phyloP scores from a whole-genome alignment of 2,329 filamentous ascomycete species.

The Periconia digitata region DNA sequence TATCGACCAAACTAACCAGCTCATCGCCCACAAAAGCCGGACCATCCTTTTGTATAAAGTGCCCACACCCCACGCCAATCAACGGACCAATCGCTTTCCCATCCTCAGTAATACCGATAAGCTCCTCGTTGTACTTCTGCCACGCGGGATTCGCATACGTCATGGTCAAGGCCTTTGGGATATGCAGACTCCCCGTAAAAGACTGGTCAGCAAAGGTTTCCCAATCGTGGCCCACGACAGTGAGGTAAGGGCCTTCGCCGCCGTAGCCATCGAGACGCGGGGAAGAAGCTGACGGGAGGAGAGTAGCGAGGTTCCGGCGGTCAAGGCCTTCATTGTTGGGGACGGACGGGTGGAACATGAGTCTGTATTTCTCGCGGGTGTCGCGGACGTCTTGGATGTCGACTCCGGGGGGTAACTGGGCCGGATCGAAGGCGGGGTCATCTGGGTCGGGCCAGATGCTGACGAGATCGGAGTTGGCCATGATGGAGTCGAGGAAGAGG shows the following conservation, averaged over 20 bases:
- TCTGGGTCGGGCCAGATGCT: constrained; percentile 60
- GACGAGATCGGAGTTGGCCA: constrained; percentile 60
- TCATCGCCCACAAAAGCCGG: constrained; percentile 45
- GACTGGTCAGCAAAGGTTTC: constrained; percentile 55
- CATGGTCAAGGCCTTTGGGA: constrained; percentile 46
- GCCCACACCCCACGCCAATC: constrained; percentile 53
- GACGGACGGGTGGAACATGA: constrained; percentile 53
- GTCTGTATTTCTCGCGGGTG: constrained; percentile 40
- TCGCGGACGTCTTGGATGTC: constrained; percentile 36
- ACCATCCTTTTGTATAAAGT: constrained; percentile 59
- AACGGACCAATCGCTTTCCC: constrained; percentile 48
- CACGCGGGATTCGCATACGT: constrained; percentile 58
- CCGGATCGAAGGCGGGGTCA: constrained; percentile 46
- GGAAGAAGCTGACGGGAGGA: constrained; percentile 49
- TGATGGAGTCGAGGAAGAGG: constrained; percentile 59
- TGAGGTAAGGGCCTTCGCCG: constrained; percentile 46
- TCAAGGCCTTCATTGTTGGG: constrained; percentile 55
- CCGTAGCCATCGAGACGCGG: constrained; percentile 46
- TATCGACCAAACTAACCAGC: constrained; percentile 34
- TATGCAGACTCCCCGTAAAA: constrained; percentile 29
- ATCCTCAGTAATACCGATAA: constrained; percentile 48
- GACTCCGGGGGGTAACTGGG: constrained; percentile 45
- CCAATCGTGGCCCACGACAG: constrained; percentile 58
- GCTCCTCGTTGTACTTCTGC: constrained; percentile 56
- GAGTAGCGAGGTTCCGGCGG: constrained; percentile 46